Evolutionary conservation across 169 alveolate species (phyloP).

Genomic region (Eimeria praecox): DNA sequence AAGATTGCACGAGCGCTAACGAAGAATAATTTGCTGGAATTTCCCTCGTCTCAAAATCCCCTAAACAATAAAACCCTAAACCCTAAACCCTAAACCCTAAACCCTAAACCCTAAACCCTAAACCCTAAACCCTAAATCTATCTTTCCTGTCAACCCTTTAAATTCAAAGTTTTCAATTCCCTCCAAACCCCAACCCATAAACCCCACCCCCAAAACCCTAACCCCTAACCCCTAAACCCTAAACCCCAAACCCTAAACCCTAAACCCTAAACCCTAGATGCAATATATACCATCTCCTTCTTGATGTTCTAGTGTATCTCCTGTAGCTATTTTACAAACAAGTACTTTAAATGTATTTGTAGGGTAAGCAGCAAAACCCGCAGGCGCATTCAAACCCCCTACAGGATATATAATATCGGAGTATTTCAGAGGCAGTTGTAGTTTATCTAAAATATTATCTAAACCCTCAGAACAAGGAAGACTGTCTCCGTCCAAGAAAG

Average conservation of each 20-base stretch:
- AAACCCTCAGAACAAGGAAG: slow-evolving; percentile 87
- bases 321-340: slow-evolving; percentile 86
- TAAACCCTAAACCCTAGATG: background rate
- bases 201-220: background rate
- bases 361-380: slow-evolving; percentile 87
- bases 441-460: slow-evolving; percentile 78
- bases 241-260: background rate
- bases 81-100: background rate
- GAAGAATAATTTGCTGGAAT: slow-evolving; percentile 60
- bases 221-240: no score
- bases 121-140: background rate
- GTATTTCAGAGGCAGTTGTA: slow-evolving; percentile 65
- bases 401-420: slow-evolving; percentile 84
- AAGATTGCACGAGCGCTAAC: background rate
- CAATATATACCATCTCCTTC: background rate
- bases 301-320: slow-evolving; percentile 76
- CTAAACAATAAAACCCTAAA: background rate
- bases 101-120: slow-evolving; percentile 29
- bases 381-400: slow-evolving; percentile 86
- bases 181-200: background rate
- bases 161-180: no score
- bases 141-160: no score
- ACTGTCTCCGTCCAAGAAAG: slow-evolving; percentile 85
- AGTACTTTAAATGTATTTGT: slow-evolving; percentile 86
- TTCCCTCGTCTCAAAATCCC: slow-evolving; percentile 24